Percentiles rank a stretch among this genome's conserved stretches.
Evolutionary conservation across 1,139 yeast species (phyloP).

Genomic region (Lodderomyces parapsilosis): DNA sequence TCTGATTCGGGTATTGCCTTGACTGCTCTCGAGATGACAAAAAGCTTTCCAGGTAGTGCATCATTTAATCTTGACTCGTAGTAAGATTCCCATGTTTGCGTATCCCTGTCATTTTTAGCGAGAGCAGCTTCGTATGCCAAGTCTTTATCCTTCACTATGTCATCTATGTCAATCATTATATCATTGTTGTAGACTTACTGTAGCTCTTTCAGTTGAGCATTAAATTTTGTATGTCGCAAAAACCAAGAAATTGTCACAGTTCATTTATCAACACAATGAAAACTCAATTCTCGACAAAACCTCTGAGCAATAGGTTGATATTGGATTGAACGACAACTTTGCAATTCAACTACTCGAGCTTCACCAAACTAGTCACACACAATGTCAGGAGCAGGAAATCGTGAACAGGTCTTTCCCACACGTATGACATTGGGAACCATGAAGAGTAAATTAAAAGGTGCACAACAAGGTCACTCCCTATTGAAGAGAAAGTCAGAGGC

Average conservation of each 20-base stretch:
- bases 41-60: conserved; percentile 32
- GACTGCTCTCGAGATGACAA: conserved; percentile 57
- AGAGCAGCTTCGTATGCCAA: conserved; percentile 48
- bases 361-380: not conserved
- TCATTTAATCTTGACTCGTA: conserved; percentile 28
- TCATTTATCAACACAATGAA: not conserved
- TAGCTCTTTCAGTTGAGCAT: not conserved
- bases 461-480: conserved; percentile 92
- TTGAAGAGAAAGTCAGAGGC: conserved; percentile 97
- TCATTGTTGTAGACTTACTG: not conserved
- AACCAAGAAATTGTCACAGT: not conserved
- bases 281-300: not conserved
- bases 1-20: conserved; percentile 45
- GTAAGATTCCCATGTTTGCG: conserved; percentile 56
- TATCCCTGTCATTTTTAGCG: conserved; percentile 40
- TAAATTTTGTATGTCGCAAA: not conserved
- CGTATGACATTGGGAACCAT: conserved; percentile 95
- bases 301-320: no score
- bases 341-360: conserved; percentile 1
- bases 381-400: conserved; percentile 53
- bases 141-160: conserved; percentile 31
- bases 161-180: conserved; percentile 16
- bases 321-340: not conserved
- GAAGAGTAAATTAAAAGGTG: conserved; percentile 96
- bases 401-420: conserved; percentile 92